Base-by-base conservation (phyloP, 306 rosid species). In the Vigna nakashimae region DNA sequence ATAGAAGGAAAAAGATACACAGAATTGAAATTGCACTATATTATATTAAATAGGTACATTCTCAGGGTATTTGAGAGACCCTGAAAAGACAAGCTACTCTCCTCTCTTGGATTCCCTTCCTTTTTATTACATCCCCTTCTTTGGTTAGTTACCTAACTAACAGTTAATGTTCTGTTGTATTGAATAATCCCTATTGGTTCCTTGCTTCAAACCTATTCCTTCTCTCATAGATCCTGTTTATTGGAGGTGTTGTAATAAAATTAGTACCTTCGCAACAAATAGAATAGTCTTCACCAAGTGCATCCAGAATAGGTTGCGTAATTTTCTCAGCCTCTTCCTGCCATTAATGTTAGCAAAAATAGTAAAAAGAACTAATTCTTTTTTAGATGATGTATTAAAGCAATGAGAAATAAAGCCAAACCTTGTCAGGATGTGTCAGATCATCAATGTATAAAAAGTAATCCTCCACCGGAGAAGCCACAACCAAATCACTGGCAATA, bases 401-500 rank as follows among this genome's bases (percentile, higher is more conserved):
- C 56, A 32, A 20, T 57, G 32, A 45, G 53, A 57, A 64, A 40
- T 5, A 72, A 58, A 73, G 58, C 84, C 92, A 78, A 45, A 92
- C 99, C 98, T 92, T 95, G 40, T 80, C 51, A 43, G 90, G 86
- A 83, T 82, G 15, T 40, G 87, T 81, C 79, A 89, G 88, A 77
- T 91, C 92, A 75, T 95, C 91, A 4, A 95, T 85, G 81, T 87
- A 88, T 56, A 92, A 83, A 84, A 95, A 92, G 86, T 95, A 95
- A 84, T 95, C 98, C 88, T 95, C 98, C 78, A 95, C 90, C 0
- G 96, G 98, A 80, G 98, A 92, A 73, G 90, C 98, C 76, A 91
- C 98, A 51, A 95, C 96, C 92, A 95, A 85, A 91, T 92, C 98
- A 71, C 98, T 95, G 91, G 59, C 60, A 87, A 65, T n/a, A 80